Evolutionary conservation across 495 filamentous ascomycete species (phyloP).

Genomic region (Letharia lupina): DNA sequence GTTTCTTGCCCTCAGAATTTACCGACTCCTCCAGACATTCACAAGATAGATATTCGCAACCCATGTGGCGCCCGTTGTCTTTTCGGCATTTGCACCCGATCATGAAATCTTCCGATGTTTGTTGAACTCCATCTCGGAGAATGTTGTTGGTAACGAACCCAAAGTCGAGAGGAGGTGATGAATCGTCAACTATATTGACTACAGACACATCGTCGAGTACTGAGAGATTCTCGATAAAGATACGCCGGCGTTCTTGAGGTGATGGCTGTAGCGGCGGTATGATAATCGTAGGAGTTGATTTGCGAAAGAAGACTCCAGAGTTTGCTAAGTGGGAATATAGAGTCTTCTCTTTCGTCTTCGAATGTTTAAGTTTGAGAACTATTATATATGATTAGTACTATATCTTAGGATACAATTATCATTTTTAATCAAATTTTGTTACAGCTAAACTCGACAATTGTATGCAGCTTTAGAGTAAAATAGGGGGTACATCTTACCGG

Average conservation of each 20-base stretch:
- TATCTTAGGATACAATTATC: neutral
- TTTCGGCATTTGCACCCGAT: conserved; percentile 35
- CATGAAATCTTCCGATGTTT: conserved; percentile 33
- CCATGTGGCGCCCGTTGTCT: conserved; percentile 28
- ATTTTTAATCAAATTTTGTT: neutral
- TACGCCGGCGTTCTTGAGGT: conserved; percentile 7
- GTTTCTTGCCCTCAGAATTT: conserved; percentile 27
- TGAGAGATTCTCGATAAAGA: conserved; percentile 14
- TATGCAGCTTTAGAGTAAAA: neutral
- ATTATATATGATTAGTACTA: neutral
- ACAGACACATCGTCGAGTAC: conserved; percentile 14
- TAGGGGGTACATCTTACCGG: neutral
- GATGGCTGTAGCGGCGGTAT: conserved; percentile 15
- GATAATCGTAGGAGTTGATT: conserved; percentile 1
- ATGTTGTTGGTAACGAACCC: conserved; percentile 39
- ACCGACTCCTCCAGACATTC: conserved; percentile 32
- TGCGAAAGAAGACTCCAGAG: neutral
- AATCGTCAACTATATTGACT: conserved; percentile 22
- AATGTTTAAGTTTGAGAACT: neutral
- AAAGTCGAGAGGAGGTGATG: conserved; percentile 28
- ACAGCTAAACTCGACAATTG: neutral
- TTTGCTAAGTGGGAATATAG: neutral
- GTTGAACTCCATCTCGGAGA: conserved; percentile 31
- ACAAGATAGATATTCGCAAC: conserved; percentile 35
- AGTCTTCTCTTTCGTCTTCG: neutral